Percentiles rank a stretch among this genome's conserved stretches.
Evolutionary conservation across 345 rosid genomes (phyloP).

Genomic region (Passiflora organensis): DNA sequence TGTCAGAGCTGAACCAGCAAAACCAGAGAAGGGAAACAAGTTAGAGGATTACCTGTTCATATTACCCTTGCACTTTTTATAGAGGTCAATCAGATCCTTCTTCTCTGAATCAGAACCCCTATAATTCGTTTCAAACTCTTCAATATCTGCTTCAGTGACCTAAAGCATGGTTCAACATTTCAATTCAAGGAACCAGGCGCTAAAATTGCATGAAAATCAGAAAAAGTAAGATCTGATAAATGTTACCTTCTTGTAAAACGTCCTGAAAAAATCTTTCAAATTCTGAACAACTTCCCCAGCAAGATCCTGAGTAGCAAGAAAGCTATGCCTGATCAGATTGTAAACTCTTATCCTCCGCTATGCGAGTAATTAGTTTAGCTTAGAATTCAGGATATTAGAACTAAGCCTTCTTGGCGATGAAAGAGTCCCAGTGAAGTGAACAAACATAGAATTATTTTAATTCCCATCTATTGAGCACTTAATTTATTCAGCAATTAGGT

Average conservation of each 20-base stretch:
- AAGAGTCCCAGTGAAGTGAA: too few species aligned
- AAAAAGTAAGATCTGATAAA: conserved; percentile 6
- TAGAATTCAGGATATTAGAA: too few species aligned
- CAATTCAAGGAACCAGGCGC: not conserved
- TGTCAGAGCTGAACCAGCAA: conserved; percentile 1
- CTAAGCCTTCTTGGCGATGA: too few species aligned
- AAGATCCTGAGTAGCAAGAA: conserved; percentile 55
- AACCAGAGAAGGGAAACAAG: not conserved
- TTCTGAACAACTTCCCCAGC: conserved; percentile 71
- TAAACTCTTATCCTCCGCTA: not conserved
- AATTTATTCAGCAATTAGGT: too few species aligned
- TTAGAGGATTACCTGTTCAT: conserved; percentile 59
- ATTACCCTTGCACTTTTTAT: conserved; percentile 56
- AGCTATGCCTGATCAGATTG: not conserved
- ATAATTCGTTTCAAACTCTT: conserved; percentile 78
- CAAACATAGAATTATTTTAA: too few species aligned
- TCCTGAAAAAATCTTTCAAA: conserved; percentile 61
- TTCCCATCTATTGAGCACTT: too few species aligned
- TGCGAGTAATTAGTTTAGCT: too few species aligned
- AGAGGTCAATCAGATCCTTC: conserved; percentile 76
- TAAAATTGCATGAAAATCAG: not conserved
- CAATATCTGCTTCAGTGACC: conserved; percentile 70
- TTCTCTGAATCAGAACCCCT: conserved; percentile 93
- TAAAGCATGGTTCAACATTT: conserved; percentile 16
- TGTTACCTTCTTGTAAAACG: conserved; percentile 69